phyloP scores from a whole-genome alignment of 2,329 filamentous ascomycete genomes.

The Cercospora sp. region DNA sequence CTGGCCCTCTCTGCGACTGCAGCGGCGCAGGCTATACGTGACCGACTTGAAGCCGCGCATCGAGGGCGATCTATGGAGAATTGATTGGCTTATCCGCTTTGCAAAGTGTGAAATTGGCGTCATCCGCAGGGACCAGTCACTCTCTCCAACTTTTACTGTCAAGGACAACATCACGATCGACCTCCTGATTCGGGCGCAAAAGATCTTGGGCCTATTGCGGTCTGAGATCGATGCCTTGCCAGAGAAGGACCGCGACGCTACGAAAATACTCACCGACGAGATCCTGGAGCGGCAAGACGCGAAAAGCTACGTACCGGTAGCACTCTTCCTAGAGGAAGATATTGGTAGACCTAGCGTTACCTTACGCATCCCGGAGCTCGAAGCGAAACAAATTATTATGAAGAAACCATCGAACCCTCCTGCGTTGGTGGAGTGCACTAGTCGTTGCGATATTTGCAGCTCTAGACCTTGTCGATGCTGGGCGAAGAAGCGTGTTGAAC shows the following conservation, averaged over 20 bases:
- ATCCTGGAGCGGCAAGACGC: conserved; percentile 7
- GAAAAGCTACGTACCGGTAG: neutral
- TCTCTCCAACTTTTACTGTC: neutral
- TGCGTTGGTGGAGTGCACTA: conserved; percentile 2
- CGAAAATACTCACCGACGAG: conserved; percentile 11
- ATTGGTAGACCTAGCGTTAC: conserved; percentile 12
- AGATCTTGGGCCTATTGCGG: conserved; percentile 3
- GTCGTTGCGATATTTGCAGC: conserved; percentile 3
- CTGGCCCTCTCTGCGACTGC: conserved; percentile 14
- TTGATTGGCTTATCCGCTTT: conserved; percentile 16
- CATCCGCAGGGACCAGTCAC: conserved; percentile 3
- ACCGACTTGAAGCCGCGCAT: conserved; percentile 16
- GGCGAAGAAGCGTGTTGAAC: conserved; percentile 12
- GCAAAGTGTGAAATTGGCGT: conserved; percentile 11
- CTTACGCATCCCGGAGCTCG: conserved; percentile 15
- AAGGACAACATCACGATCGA: conserved; percentile 16
- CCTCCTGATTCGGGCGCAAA: conserved; percentile 12
- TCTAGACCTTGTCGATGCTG: conserved; percentile 12
- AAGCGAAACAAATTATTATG: conserved; percentile 19
- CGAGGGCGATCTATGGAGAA: conserved; percentile 4
- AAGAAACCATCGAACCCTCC: conserved; percentile 16
- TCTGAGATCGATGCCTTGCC: conserved; percentile 16
- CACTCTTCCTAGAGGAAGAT: neutral
- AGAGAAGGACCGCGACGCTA: conserved; percentile 4
- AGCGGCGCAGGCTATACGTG: conserved; percentile 16